Percentiles rank a stretch among this genome's conserved stretches.
Conservation (phyloP, 352 stramenopile species). For the Lagenidium giganteum region DNA sequence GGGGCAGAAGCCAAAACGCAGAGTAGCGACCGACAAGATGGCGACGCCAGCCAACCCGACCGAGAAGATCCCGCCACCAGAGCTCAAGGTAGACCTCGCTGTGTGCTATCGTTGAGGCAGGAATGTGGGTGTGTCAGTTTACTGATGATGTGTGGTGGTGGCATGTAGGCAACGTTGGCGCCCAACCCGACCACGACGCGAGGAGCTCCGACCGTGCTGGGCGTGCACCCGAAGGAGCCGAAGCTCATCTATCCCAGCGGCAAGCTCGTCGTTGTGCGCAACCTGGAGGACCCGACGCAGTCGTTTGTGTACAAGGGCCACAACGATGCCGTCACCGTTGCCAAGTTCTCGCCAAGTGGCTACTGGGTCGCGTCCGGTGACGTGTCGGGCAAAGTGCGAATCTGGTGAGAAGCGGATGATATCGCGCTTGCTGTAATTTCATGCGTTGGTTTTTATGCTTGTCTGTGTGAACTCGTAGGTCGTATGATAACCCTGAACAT, state of each 20-base stretch:
- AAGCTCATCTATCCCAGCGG: conserved; percentile 91
- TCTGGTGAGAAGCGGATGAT: conserved; percentile 71
- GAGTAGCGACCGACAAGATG: conserved; percentile 28
- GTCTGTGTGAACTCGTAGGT: conserved; percentile 22
- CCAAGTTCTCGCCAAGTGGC: conserved; percentile 93
- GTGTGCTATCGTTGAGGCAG: too few relatives aligned
- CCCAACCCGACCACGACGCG: conserved; percentile 72
- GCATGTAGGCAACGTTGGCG: conserved; percentile 38
- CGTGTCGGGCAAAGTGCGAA: conserved; percentile 86
- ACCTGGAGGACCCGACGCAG: conserved; percentile 77
- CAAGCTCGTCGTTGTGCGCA: conserved; percentile 89
- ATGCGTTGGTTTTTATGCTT: not conserved
- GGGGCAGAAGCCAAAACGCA: too few relatives aligned
- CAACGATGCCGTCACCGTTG: conserved; percentile 87
- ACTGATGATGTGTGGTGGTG: not conserved
- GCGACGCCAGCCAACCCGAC: conserved; percentile 50
- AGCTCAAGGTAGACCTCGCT: conserved; percentile 30
- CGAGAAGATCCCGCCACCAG: conserved; percentile 51
- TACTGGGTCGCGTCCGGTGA: conserved; percentile 94
- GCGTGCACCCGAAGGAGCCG: conserved; percentile 79
- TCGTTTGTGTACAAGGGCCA: conserved; percentile 96
- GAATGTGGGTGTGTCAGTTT: not conserved
- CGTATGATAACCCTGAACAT: conserved; percentile 96
- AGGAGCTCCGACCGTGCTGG: conserved; percentile 59
- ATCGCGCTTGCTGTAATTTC: not conserved